Base-by-base conservation (phyloP, 139 green algal genomes). In the Chlamydomonas asymmetrica region DNA sequence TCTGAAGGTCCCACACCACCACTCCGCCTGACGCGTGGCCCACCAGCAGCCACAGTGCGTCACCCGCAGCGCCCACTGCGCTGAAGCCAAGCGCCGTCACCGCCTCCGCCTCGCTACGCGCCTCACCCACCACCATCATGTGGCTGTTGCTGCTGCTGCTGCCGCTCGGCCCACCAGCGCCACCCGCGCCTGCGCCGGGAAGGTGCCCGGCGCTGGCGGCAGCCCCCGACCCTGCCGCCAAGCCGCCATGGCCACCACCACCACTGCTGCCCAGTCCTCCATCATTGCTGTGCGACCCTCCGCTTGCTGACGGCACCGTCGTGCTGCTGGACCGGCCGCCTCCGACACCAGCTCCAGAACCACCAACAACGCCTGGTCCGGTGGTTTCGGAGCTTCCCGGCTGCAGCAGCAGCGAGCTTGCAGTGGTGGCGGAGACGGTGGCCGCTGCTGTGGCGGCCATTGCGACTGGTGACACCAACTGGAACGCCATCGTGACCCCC, bases 1-100 rank as follows among this genome's bases (percentile, higher is more conserved):
- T 63, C 76, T 87, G 82, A 77, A 88, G 39, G 64, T 90, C 85
- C 85, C 85, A 90, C 27, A 83, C 80, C 6, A 38, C 66, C 22
- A 87, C 43, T 10, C 31, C 35, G 23, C 85, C 85, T 20, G 67
- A 80, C 23, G 72, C 80, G 72, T 88, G 85, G 3, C 85, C 85
- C 60, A 87, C 85, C 62, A 80, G 49, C 54, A 90, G 77, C 80
- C 77, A 85, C 76, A 90, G 50, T 2, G 71, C 43, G 67, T 90
- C 85, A 23, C 32, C 57, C n/a, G 79, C 20, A 20, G 32, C 39
- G 20, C 45, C 62, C 31, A 79, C 60, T 8, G 31, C n/a, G 4
- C 54, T 80, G 43, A 87, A 85, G 38, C 40, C 85, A 39, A 90
- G 64, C 2, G 80, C 65, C 16, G 74, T 85, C 31, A 90, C 85